These are phyloP conservation scores for Omphalotus guepiniiformis DNA, from an alignment of 768 basidiomycete species.

Conservation along the genomic window DNA sequence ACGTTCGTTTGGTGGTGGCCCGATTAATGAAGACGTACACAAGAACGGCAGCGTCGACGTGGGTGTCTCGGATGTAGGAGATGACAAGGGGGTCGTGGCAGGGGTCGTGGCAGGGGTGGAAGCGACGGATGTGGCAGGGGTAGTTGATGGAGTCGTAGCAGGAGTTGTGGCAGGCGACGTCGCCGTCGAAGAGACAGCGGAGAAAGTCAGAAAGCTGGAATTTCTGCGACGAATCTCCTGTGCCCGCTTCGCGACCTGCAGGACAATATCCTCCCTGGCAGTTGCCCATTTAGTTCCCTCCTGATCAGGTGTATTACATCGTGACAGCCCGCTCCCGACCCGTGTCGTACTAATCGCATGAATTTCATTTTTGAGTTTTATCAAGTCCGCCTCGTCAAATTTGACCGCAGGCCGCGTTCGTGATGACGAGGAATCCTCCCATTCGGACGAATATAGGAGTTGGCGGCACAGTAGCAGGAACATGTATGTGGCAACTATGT, in stretches of 20 bases:
- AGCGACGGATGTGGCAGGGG: not conserved
- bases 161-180: constrained; percentile 7
- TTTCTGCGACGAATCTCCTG: constrained; percentile 33
- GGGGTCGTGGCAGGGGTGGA: constrained; percentile 5
- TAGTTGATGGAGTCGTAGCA: not conserved
- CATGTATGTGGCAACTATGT: constrained; percentile 74
- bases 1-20: constrained; percentile 42
- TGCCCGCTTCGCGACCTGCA: constrained; percentile 75
- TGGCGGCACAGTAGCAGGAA: constrained; percentile 78
- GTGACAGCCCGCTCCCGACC: constrained; percentile 56
- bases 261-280: constrained; percentile 60
- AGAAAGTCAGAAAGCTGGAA: constrained; percentile 2
- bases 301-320: constrained; percentile 19
- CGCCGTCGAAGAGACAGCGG: constrained; percentile 1
- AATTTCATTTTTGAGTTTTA: constrained; percentile 69
- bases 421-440: constrained; percentile 23
- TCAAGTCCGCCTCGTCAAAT: constrained; percentile 50
- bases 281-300: constrained; percentile 47
- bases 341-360: constrained; percentile 59
- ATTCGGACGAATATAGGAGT: constrained; percentile 46
- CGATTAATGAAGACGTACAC: too few species aligned
- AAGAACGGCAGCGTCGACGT: constrained; percentile 22
- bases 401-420: constrained; percentile 27
- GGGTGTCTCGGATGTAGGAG: constrained; percentile 19
- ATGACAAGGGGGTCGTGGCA: constrained; percentile 10